Base-by-base conservation (phyloP, 495 filamentous ascomycete genomes). In the Beverwykella pulmonaria region DNA sequence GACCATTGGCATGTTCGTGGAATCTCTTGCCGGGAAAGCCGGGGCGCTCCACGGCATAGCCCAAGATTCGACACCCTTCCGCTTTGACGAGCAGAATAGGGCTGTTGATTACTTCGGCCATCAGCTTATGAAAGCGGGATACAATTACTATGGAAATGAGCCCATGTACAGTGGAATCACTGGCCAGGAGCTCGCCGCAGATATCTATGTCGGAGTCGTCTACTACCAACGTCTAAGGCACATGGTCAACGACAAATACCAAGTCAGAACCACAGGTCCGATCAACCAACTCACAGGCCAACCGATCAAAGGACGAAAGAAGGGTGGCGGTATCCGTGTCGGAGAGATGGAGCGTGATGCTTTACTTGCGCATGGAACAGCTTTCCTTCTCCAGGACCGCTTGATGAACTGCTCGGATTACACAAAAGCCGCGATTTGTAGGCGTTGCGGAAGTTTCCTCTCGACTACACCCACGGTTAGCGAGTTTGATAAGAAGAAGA, bases 241-340 rank as follows among this genome's bases (percentile, higher is more conserved):
- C 86, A 98, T 98, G 94, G 94, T 98, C 22, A 97, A 96, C 82
- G 94, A 98, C 77, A 98, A 98, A 78, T 98, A 92, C 85, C 94
- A 98, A 78, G 94, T 98, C 61, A 87, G 94, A 75, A 97, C 94
- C 1, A 98, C 94, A 0, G 94, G 94, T 34, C 92, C 90, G 30
- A 89, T 97, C 49, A 92, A 91, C 56, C 81, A 86, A 23, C 83
- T 96, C 25, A 97, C 93, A 8, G 94, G 95, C 32, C 94, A 98
- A 76, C 94, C 94, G 26, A 92, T 98, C 79, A 97, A 98, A 81
- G 94, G 94, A 62, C 83, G 93, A 73, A 92, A 92, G 73, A 91
- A 91, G 82, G 94, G 94, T 70, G 94, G 94, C 77, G 94, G 94
- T 86, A 97, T 98, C 73, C 90, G 94, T 81, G 93, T 98, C 29